Base-by-base conservation (phyloP, 2,329 filamentous ascomycete species). In the Stenocarpella maydis region DNA sequence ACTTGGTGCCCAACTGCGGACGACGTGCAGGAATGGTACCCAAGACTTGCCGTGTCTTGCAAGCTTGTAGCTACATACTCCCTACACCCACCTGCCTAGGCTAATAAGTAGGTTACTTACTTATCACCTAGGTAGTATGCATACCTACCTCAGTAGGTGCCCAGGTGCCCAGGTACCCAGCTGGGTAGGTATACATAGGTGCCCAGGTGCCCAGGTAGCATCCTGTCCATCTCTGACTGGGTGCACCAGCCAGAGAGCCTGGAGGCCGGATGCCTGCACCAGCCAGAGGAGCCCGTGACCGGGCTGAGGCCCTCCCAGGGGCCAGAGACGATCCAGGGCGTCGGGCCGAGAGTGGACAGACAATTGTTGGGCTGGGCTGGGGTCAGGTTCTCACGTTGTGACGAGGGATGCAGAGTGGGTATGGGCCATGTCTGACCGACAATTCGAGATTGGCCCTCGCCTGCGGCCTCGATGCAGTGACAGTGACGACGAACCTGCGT, bases 1-100 rank as follows among this genome's bases (percentile, higher is more conserved):
- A 65, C 60, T 69, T 89, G 58, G 39, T 69, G 67, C 67, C 67
- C 60, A 65, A 69, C 49, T 24, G 43, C 37, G 43, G 67, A 54
- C n/a, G 45, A 41, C 26, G 37, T 49, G 67, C 49, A 58, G 50
- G 19, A 54, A 47, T 55, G 58, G 60, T 69, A 69, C 67, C 67
- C 67, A 69, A 69, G 64, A 65, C 58, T 45, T 37, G 34, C 34
- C 34, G 34, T 37, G 39, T n/a, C 21, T 31, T 10, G 41, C 12
- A n/a, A n/a, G n/a, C n/a, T n/a, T n/a, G n/a, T n/a, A n/a, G n/a
- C n/a, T n/a, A n/a, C n/a, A n/a, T n/a, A n/a, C n/a, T n/a, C n/a
- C n/a, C n/a, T n/a, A n/a, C n/a, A n/a, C n/a, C n/a, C n/a, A n/a
- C n/a, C n/a, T n/a, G n/a, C n/a, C n/a, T n/a, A n/a, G n/a, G n/a